These are phyloP conservation scores for Geotrichum carabidarum DNA, from an alignment of 1,139 yeast genomes.

Conservation along the genomic window DNA sequence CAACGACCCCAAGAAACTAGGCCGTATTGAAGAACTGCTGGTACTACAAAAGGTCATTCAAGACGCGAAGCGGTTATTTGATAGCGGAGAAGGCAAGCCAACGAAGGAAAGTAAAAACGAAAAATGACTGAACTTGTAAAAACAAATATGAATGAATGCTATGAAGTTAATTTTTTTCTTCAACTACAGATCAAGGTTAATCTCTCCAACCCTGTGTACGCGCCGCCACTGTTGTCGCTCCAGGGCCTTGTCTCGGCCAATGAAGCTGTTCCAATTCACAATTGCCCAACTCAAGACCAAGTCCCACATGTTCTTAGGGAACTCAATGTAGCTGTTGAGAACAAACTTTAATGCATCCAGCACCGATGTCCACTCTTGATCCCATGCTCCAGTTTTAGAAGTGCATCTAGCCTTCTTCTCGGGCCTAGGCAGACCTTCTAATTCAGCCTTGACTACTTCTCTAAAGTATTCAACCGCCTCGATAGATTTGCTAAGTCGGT, in stretches of 20 bases:
- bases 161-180: not conserved
- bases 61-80: conserved; percentile 78
- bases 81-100: conserved; percentile 54
- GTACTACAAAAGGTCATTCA: conserved; percentile 69
- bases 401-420: not conserved
- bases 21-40: conserved; percentile 76
- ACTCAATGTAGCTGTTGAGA: conserved; percentile 56
- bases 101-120: conserved; percentile 23
- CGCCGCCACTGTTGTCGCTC: conserved; percentile 8
- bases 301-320: conserved; percentile 61
- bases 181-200: conserved; percentile 13
- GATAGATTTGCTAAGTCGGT: conserved; percentile 79
- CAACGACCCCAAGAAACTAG: conserved; percentile 75
- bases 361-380: conserved; percentile 42
- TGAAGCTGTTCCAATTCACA: conserved; percentile 66
- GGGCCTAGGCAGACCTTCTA: conserved; percentile 41
- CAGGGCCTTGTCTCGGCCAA: conserved; percentile 46
- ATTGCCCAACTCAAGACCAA: conserved; percentile 47
- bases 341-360: conserved; percentile 62
- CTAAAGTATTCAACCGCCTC: conserved; percentile 71
- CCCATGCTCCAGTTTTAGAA: conserved; percentile 25
- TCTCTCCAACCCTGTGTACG: conserved; percentile 7
- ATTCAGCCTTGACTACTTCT: conserved; percentile 39
- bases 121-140: conserved; percentile 18
- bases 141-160: not conserved